Conservation (phyloP, 2,329 filamentous ascomycete genomes). For the Sporothrix phasma region DNA sequence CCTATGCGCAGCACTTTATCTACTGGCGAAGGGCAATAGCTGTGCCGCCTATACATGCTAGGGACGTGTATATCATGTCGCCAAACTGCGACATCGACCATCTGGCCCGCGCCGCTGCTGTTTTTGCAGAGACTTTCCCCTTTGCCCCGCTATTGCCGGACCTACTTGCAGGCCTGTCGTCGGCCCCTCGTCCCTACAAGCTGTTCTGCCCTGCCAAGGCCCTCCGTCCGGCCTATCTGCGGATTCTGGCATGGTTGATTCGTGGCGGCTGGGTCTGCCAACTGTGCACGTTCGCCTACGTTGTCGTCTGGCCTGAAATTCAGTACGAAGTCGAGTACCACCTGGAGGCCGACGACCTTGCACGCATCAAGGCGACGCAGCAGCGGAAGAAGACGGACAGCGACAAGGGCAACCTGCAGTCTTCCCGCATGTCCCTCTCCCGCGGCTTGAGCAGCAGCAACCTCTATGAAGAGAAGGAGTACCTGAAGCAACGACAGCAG, state of each 20-base stretch:
- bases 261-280: conserved; percentile 90
- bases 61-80: conserved; percentile 84
- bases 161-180: conserved; percentile 76
- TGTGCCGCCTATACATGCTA: conserved; percentile 79
- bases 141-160: conserved; percentile 73
- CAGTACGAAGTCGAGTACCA: conserved; percentile 69
- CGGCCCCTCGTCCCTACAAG: conserved; percentile 72
- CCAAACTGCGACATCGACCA: conserved; percentile 74
- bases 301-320: conserved; percentile 73
- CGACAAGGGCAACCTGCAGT: not conserved
- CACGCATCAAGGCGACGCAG: conserved; percentile 24
- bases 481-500: not conserved
- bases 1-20: conserved; percentile 84
- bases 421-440: not conserved
- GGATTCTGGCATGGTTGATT: conserved; percentile 88
- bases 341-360: conserved; percentile 54
- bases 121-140: conserved; percentile 72
- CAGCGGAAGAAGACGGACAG: conserved; percentile 20
- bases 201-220: conserved; percentile 76
- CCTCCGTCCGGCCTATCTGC: conserved; percentile 77
- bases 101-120: conserved; percentile 56
- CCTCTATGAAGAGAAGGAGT: not conserved
- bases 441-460: not conserved
- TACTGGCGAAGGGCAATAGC: conserved; percentile 92
- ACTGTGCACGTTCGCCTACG: conserved; percentile 81